Evolutionary conservation across 192 early-diverging fungal species (phyloP).

Genomic region (Podila epigama): DNA sequence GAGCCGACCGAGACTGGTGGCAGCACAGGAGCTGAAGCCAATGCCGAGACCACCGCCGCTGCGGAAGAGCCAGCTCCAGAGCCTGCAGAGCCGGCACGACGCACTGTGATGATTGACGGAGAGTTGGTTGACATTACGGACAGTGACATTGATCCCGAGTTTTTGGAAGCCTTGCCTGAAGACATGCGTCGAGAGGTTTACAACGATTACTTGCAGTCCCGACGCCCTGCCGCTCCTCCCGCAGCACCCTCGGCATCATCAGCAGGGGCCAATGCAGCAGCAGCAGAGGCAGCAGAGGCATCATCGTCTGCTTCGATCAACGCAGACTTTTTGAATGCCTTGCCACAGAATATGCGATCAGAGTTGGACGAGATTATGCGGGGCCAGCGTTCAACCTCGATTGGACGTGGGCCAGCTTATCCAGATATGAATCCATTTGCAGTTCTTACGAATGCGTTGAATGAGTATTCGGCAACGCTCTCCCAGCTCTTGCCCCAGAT

Average conservation of each 20-base stretch:
- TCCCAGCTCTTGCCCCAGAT: slow-evolving; percentile 63
- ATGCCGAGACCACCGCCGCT: neutral
- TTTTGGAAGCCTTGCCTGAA: slow-evolving; percentile 93
- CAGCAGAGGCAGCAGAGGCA: slow-evolving; percentile 14
- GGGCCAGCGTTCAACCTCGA: slow-evolving; percentile 37
- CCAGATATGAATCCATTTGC: neutral
- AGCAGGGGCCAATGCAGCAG: slow-evolving; percentile 30
- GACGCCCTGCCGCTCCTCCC: slow-evolving; percentile 31
- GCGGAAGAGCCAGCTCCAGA: neutral
- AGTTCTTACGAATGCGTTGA: slow-evolving; percentile 27
- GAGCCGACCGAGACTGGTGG: slow-evolving; percentile 7
- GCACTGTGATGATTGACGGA: slow-evolving; percentile 80
- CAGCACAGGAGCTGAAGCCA: slow-evolving; percentile 16
- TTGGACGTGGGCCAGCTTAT: neutral
- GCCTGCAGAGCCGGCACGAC: slow-evolving; percentile 41
- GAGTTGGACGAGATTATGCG: slow-evolving; percentile 80
- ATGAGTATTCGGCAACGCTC: slow-evolving; percentile 57
- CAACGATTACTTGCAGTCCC: slow-evolving; percentile 72
- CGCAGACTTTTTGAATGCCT: slow-evolving; percentile 88
- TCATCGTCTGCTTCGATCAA: slow-evolving; percentile 66
- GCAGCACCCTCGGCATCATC: slow-evolving; percentile 22
- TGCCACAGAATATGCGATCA: slow-evolving; percentile 89
- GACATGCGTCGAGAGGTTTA: slow-evolving; percentile 94
- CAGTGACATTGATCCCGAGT: slow-evolving; percentile 92
- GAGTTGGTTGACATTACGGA: slow-evolving; percentile 88